Percentiles rank a stretch among this genome's conserved stretches.
Conservation (phyloP, 169 alveolate species). For the Theileria orientalis region DNA sequence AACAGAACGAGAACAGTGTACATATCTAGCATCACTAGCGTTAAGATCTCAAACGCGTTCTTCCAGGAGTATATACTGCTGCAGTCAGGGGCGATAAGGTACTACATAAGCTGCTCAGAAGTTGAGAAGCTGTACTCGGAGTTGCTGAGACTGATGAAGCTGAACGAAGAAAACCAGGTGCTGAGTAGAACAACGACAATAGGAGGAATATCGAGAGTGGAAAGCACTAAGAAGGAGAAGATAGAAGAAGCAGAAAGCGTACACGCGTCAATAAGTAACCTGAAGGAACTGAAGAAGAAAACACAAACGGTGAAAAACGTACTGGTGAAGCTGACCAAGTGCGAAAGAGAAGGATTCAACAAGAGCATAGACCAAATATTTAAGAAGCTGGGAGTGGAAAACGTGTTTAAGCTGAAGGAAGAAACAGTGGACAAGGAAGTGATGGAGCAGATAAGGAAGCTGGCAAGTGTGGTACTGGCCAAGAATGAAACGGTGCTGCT, state of each 20-base stretch:
- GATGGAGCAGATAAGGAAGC: conserved; percentile 9
- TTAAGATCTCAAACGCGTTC: conserved; percentile 5
- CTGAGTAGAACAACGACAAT: not conserved
- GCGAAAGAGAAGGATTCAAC: conserved; percentile 12
- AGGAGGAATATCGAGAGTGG: conserved; percentile 44
- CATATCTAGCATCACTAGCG: conserved; percentile 18
- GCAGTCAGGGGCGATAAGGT: conserved; percentile 10
- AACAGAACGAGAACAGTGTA: not conserved
- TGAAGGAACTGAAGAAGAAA: conserved; percentile 18
- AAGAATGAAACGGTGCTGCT: conserved; percentile 32
- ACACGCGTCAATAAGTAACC: conserved; percentile 28
- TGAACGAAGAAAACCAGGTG: conserved; percentile 9
- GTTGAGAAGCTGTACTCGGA: conserved; percentile 12
- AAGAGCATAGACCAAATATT: not conserved
- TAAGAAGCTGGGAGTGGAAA: not conserved
- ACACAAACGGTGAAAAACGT: conserved; percentile 13
- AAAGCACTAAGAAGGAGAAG: conserved; percentile 27
- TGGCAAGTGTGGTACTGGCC: conserved; percentile 6
- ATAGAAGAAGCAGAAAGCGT: conserved; percentile 14
- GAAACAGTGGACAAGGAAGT: not conserved
- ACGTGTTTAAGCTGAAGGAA: not conserved
- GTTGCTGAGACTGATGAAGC: conserved; percentile 12
- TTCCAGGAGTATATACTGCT: conserved; percentile 19
- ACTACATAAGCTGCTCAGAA: conserved; percentile 25
- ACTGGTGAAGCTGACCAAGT: conserved; percentile 3